Percentiles rank a stretch among this genome's conserved stretches.
These are phyloP conservation scores for Phytophthora pluvialis DNA, from an alignment of 352 stramenopile genomes.

Conservation along the genomic window DNA sequence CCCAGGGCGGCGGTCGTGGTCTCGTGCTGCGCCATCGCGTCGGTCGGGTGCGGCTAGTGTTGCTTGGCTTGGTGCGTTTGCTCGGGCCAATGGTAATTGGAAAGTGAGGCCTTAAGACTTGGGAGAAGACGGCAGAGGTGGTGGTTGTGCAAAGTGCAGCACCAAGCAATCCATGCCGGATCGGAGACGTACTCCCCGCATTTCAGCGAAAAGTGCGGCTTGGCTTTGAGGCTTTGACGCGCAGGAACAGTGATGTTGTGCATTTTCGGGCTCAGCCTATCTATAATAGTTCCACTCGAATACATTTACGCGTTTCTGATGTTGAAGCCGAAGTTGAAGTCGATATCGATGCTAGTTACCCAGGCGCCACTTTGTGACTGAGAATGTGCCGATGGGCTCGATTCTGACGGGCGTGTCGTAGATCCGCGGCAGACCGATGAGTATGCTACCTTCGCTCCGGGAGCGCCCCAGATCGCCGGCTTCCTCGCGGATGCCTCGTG, in stretches of 20 bases:
- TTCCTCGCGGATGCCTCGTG: conserved; percentile 35
- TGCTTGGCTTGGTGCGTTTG: conserved; percentile 14
- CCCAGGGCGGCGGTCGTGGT: conserved; percentile 59
- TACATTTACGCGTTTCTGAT: too few species aligned
- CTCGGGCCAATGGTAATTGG: conserved; percentile 37
- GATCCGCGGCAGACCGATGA: conserved; percentile 41
- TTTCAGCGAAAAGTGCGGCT: too few species aligned
- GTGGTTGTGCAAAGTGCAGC: conserved; percentile 14
- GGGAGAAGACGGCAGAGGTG: too few species aligned
- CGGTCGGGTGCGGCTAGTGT: not conserved
- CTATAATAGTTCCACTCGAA: too few species aligned
- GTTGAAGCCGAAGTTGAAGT: too few species aligned
- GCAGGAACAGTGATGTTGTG: too few species aligned
- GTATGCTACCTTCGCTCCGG: conserved; percentile 36
- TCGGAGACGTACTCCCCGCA: not conserved
- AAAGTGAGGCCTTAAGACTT: conserved; percentile 36
- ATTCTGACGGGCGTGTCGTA: conserved; percentile 45
- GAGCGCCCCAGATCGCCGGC: conserved; percentile 26
- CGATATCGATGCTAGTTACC: too few species aligned
- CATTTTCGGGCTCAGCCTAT: too few species aligned
- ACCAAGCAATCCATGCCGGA: too few species aligned
- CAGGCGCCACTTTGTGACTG: conserved; percentile 49
- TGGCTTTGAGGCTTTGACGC: too few species aligned
- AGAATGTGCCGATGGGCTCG: conserved; percentile 44
- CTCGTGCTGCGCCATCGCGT: conserved; percentile 59